A percentile compares a stretch with the other conserved stretches of the same genome.
Conservation (phyloP, 768 basidiomycete genomes). For the Chalciporus piperatus region DNA sequence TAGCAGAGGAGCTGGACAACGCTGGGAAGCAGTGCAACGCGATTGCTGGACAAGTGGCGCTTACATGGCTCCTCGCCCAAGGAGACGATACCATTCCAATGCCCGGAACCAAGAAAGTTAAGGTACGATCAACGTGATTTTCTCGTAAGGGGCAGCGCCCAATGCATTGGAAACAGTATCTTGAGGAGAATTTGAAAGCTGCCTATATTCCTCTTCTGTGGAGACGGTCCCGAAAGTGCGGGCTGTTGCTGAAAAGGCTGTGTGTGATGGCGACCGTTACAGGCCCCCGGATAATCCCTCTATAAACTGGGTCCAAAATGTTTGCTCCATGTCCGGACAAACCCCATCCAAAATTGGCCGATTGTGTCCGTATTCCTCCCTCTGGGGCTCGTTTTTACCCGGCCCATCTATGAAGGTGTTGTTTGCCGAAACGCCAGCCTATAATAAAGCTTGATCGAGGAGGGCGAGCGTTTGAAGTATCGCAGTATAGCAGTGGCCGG, state of each 20-base stretch:
- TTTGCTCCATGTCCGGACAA: too few species aligned
- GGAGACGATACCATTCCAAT: constrained; percentile 39
- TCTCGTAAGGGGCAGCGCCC: background rate
- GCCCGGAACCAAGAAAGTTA: constrained; percentile 38
- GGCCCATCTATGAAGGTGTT: background rate
- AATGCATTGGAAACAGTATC: constrained; percentile 26
- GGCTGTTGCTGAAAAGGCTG: constrained; percentile 32
- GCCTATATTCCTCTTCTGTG: constrained; percentile 31
- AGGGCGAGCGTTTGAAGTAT: too few species aligned
- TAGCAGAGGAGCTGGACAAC: constrained; percentile 32
- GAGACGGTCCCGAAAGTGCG: constrained; percentile 40
- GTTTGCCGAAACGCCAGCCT: constrained; percentile 23
- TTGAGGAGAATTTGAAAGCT: constrained; percentile 45
- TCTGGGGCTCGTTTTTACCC: too few species aligned
- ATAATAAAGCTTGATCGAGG: background rate
- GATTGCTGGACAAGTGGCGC: constrained; percentile 38
- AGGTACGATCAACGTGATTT: constrained; percentile 12
- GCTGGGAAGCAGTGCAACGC: constrained; percentile 34
- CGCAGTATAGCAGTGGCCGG: too few species aligned
- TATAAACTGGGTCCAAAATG: too few species aligned
- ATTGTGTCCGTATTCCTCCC: too few species aligned
- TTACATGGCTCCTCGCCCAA: constrained; percentile 42
- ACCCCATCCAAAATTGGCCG: too few species aligned
- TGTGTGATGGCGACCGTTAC: constrained; percentile 26
- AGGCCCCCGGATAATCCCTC: too few species aligned